Base-by-base conservation (phyloP, 345 rosid genomes). In the Eucalyptus fibrosa region DNA sequence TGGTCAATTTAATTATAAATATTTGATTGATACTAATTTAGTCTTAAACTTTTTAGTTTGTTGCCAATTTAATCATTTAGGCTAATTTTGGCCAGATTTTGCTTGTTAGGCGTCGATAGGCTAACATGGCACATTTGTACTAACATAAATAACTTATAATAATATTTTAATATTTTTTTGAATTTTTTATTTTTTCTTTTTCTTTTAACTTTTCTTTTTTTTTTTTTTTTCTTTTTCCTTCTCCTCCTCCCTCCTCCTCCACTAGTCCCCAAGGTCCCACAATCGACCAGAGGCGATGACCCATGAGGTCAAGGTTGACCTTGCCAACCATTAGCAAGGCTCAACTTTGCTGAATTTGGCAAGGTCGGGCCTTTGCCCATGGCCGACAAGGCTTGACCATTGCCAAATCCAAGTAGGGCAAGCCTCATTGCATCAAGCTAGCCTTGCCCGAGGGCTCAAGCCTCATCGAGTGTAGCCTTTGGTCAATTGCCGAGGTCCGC, bases 31-130 rank as follows among this genome's bases (percentile, higher is more conserved):
- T 53, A 0, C 4, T 1, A 19, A 53, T 53, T 53, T 53, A 53
- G 1, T 53, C 4, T 0, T 53, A 0, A 19, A 53, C 0, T 3
- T 53, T 53, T 53, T 53, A 7, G 0, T 53, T 53, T 0, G 0
- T 0, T 53, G 4, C 21, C 2, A 53, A 19, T 19, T 53, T 2
- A 53, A 19, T 53, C 4, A 0, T 53, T 53, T 51, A 0, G 0
- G 0, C 2, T 51, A 51, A 18, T 51, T 51, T 51, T 51, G 4
- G 4, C 4, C 2, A 0, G 1, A 51, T 17, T 51, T 51, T 50
- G 1, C 21, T 50, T 0, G 21, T 7, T 50, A 1, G 8, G 8
- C 4, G 0, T 3, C 4, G 0, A 51, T 18, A 0, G 2, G 1
- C 4, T 3, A 0, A 51, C 56, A 51, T 51, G 55, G 23, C 8